Percentiles rank a stretch among this genome's conserved stretches.
These are phyloP conservation scores for Clonostachys byssicola DNA, from an alignment of 2,329 filamentous ascomycete genomes.

Conservation along the genomic window DNA sequence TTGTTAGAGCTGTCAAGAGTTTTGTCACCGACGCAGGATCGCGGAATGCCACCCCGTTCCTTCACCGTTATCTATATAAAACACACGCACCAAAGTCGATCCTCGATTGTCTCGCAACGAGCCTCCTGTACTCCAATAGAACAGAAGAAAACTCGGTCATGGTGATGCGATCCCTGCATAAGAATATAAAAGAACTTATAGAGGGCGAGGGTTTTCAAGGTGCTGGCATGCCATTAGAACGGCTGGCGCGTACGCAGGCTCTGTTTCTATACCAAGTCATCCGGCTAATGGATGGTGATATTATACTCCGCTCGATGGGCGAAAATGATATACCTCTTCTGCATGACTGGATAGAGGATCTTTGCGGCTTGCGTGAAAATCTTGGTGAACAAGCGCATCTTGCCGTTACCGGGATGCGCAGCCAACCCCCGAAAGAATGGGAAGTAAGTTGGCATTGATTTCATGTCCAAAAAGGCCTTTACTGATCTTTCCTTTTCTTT, in stretches of 20 bases:
- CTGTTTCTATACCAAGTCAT: slow-evolving; percentile 46
- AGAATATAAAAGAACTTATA: not conserved
- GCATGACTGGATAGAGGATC: slow-evolving; percentile 10
- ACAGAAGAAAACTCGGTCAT: slow-evolving; percentile 16
- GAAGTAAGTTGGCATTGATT: not conserved
- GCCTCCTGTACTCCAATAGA: slow-evolving; percentile 19
- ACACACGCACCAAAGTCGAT: slow-evolving; percentile 17
- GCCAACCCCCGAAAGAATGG: not conserved
- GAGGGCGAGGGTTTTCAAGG: not conserved
- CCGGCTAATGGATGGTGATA: slow-evolving; percentile 44
- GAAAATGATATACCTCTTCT: slow-evolving; percentile 21
- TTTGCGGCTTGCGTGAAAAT: slow-evolving; percentile 5
- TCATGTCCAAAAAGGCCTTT: not conserved
- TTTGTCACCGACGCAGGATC: slow-evolving; percentile 16
- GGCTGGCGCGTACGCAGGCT: slow-evolving; percentile 39
- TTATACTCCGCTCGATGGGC: slow-evolving; percentile 24
- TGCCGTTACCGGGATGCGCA: not conserved
- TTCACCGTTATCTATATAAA: slow-evolving; percentile 19
- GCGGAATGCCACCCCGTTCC: slow-evolving; percentile 17
- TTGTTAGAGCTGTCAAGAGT: slow-evolving; percentile 15
- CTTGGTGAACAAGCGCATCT: not conserved
- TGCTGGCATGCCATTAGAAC: slow-evolving; percentile 12
- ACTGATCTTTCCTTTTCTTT: not conserved
- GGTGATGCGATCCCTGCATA: slow-evolving; percentile 17
- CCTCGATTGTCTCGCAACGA: slow-evolving; percentile 19